Evolutionary conservation across 805 yeast species (phyloP).

Genomic region (Teunomyces atbi): DNA sequence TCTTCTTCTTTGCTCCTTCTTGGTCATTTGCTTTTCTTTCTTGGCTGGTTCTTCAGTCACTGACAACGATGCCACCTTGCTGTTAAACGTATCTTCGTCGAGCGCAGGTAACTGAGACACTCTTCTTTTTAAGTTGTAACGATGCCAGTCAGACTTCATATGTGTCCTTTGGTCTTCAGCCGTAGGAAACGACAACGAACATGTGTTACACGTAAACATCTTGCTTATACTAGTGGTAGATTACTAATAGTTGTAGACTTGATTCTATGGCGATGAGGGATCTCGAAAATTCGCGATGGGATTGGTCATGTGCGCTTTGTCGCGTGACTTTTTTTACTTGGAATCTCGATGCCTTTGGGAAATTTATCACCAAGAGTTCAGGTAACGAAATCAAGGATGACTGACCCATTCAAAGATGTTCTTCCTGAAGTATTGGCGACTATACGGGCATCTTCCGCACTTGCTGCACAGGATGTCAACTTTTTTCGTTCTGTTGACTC

Average conservation of each 20-base stretch:
- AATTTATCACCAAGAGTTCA: neutral
- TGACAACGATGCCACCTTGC: constrained; percentile 20
- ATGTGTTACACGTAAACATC: constrained; percentile 39
- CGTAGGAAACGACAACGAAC: constrained; percentile 36
- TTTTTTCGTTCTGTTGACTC: constrained; percentile 67
- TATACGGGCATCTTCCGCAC: constrained; percentile 63
- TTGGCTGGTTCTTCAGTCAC: constrained; percentile 15
- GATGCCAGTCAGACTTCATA: constrained; percentile 47
- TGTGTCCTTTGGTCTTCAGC: constrained; percentile 41
- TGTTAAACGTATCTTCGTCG: constrained; percentile 20
- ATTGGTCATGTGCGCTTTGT: neutral
- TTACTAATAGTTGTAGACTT: neutral
- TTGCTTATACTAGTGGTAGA: neutral
- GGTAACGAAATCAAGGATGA: constrained; percentile 9
- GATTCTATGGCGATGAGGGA: neutral
- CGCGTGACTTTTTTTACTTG: neutral
- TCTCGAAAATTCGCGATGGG: constrained; percentile 4
- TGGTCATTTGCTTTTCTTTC: constrained; percentile 36
- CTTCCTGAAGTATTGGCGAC: constrained; percentile 53
- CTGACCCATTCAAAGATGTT: constrained; percentile 14
- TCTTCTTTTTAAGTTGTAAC: constrained; percentile 44
- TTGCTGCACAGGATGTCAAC: constrained; percentile 78
- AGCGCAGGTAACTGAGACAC: constrained; percentile 35
- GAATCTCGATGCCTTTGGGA: constrained; percentile 2
- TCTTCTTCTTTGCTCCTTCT: constrained; percentile 49